A percentile compares a stretch with the other conserved stretches of the same genome.
Conservation (phyloP, 768 basidiomycete species). For the Hygrocybe coccinea region DNA sequence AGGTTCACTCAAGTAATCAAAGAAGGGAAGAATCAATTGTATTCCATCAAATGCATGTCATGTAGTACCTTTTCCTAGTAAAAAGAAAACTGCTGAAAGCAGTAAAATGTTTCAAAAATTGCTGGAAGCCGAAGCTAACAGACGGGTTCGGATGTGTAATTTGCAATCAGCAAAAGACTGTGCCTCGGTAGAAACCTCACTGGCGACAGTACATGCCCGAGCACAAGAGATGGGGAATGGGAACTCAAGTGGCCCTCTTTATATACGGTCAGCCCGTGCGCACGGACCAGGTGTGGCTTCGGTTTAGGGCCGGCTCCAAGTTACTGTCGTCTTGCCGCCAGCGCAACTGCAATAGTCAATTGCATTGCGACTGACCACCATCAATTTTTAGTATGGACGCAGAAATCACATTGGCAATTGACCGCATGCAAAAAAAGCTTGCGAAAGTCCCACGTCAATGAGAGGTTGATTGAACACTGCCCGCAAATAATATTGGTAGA, state of each 20-base stretch:
- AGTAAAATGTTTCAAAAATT: slow-evolving; percentile 75
- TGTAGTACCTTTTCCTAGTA: no score
- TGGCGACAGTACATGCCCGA: slow-evolving; percentile 93
- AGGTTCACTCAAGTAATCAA: slow-evolving; percentile 7
- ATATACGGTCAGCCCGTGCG: slow-evolving; percentile 40
- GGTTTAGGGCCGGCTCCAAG: slow-evolving; percentile 3
- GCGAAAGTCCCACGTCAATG: no score
- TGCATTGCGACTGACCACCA: no score
- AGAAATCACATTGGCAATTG: no score
- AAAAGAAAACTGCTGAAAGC: slow-evolving; percentile 10
- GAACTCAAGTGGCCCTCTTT: slow-evolving; percentile 17
- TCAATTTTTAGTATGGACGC: no score
- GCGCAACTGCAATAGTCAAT: no score
- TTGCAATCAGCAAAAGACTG: slow-evolving; percentile 96
- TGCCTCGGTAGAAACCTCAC: slow-evolving; percentile 95
- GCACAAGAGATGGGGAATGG: slow-evolving; percentile 78
- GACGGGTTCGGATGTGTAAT: slow-evolving; percentile 96
- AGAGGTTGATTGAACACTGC: no score
- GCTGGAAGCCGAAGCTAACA: slow-evolving; percentile 81
- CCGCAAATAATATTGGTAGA: no score
- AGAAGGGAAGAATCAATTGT: no score
- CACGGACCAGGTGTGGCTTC: slow-evolving; percentile 46
- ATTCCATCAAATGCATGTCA: no score
- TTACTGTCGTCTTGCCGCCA: not conserved
- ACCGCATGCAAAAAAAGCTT: no score